Evolutionary conservation across 805 yeast species (phyloP), one percentile per base, ranked within the genome.

Genomic region (Candida khao-thaluensis): DNA sequence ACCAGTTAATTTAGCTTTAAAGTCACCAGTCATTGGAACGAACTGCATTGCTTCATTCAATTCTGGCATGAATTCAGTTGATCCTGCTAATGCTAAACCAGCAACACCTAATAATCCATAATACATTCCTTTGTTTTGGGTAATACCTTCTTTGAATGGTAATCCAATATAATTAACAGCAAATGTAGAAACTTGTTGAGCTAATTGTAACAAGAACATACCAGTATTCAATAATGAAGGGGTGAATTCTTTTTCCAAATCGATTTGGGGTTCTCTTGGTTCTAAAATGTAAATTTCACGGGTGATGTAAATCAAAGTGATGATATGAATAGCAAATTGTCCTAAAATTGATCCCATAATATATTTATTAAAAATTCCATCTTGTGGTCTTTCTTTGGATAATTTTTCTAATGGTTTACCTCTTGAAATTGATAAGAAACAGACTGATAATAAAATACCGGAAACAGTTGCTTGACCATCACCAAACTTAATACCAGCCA

Each of bases 331-430:
- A 11, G 95, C 95, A 74, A 93, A 93, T 66, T 93, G 99, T 31
- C 96, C 95, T 46, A 93, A 69, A 51, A 93, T 90, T 1, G 98
- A 91, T 1, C 99, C 99, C 96, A 93, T 93, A 54, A 90, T 93
- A 68, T 93, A 93, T 44, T 72, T 74, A 65, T 91, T 93, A 74
- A 93, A 93, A 51, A 93, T 93, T 46, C 98, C 97, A 30, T 93
- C 91, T 69, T 90, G 98, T 27, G 99, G 99, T 69, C 99, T 83
- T 62, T 88, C 86, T 62, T 84, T 86, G 5, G 96, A 86, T 48
- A 93, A 73, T 62, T 88, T 85, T 47, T 91, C 85, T 40, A 90
- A 68, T 22, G 98, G 91, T 53, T 82, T 83, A 57, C 97, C 96
- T 57, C 96, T 83, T 14, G 97, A 90, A 54, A 93, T 88, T 37